Conservation (phyloP, 257 asterid genomes). For the Penstemon newberryi region DNA sequence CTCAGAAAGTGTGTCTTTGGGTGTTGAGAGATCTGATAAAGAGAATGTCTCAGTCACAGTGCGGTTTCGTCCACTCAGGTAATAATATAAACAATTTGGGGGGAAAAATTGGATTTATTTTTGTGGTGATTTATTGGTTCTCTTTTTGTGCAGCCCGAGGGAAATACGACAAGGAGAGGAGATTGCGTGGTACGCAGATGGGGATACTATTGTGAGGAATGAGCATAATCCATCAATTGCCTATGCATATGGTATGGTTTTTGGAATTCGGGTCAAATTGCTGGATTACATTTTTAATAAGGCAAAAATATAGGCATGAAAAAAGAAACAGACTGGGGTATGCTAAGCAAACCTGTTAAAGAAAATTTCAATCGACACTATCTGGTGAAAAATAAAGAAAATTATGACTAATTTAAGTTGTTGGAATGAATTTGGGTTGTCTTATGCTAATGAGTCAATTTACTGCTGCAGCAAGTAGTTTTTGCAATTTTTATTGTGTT, state of each 20-base stretch:
- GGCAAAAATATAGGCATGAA: neutral
- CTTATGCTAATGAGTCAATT: neutral
- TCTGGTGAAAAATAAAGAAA: slow-evolving; percentile 16
- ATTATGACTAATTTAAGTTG: slow-evolving; percentile 12
- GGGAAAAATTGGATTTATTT: neutral
- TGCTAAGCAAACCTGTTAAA: neutral
- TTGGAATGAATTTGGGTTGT: neutral
- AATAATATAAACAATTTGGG: slow-evolving; percentile 13
- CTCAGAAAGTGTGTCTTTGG: slow-evolving; percentile 51
- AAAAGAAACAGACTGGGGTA: neutral
- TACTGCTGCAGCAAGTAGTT: neutral
- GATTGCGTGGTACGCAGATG: slow-evolving; percentile 99
- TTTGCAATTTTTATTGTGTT: slow-evolving; percentile 17
- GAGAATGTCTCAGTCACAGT: slow-evolving; percentile 95
- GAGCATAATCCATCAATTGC: slow-evolving; percentile 91
- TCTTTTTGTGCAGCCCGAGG: slow-evolving; percentile 62
- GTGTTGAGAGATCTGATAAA: slow-evolving; percentile 59
- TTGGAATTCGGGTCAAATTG: slow-evolving; percentile 14
- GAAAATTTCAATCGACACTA: neutral
- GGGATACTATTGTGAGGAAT: slow-evolving; percentile 91
- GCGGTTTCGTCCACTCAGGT: slow-evolving; percentile 99
- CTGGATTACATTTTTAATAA: neutral
- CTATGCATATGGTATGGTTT: slow-evolving; percentile 81
- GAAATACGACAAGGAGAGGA: slow-evolving; percentile 99
- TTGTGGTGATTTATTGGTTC: slow-evolving; percentile 27